These are phyloP conservation scores for Starmerella roubikii DNA, from an alignment of 805 yeast species.

Conservation along the genomic window DNA sequence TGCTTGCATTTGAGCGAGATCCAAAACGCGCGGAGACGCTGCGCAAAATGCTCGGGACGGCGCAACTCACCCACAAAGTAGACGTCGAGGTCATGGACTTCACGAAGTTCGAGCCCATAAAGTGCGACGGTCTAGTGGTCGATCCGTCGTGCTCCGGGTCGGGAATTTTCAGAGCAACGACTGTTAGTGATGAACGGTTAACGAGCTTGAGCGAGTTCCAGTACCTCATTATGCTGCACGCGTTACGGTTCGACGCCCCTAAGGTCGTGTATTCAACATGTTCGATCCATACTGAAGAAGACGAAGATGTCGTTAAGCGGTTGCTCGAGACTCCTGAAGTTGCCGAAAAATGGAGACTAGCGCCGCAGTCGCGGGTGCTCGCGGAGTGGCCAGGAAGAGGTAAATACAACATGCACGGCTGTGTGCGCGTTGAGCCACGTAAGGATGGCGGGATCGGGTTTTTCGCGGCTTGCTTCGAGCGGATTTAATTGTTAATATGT, in stretches of 20 bases:
- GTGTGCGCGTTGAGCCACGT: slow-evolving; percentile 72
- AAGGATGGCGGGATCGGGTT: slow-evolving; percentile 98
- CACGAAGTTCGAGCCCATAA: slow-evolving; percentile 45
- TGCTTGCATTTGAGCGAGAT: slow-evolving; percentile 77
- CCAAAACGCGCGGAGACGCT: slow-evolving; percentile 54
- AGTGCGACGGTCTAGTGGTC: slow-evolving; percentile 65
- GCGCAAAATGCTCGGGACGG: slow-evolving; percentile 63
- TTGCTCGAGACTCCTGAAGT: slow-evolving; percentile 56
- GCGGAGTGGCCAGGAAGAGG: slow-evolving; percentile 88
- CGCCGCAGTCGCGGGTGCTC: slow-evolving; percentile 45
- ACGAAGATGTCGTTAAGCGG: slow-evolving; percentile 80
- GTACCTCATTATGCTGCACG: slow-evolving; percentile 76
- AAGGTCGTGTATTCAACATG: slow-evolving; percentile 90
- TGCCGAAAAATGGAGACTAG: slow-evolving; percentile 51
- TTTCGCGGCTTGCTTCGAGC: slow-evolving; percentile 84
- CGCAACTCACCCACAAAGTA: slow-evolving; percentile 45
- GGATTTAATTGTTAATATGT: slow-evolving; percentile 18
- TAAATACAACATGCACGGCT: slow-evolving; percentile 47
- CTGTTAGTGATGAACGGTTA: slow-evolving; percentile 36
- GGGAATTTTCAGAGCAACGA: slow-evolving; percentile 58
- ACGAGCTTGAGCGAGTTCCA: slow-evolving; percentile 74
- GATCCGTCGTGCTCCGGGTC: slow-evolving; percentile 98
- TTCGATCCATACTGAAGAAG: slow-evolving; percentile 85
- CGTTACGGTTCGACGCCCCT: slow-evolving; percentile 53
- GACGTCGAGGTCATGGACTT: slow-evolving; percentile 42